phyloP scores from a whole-genome alignment of 2,329 filamentous ascomycete species.

The Coniochaeta ligniaria region DNA sequence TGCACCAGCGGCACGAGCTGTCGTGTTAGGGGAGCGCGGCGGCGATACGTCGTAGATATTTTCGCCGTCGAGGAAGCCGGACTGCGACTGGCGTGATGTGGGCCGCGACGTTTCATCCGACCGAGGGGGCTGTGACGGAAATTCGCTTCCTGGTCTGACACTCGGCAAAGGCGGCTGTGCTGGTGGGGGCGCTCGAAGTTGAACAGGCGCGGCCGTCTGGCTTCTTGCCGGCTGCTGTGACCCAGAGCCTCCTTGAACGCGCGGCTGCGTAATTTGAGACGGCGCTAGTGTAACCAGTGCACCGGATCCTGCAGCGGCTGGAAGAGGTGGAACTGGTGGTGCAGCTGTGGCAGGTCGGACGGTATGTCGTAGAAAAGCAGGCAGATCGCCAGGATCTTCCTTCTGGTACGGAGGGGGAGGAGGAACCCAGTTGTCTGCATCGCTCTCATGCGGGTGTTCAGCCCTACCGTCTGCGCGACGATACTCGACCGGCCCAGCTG shows the following conservation, averaged over 20 bases:
- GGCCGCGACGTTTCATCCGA: conserved; percentile 5
- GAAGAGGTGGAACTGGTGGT: conserved; percentile 17
- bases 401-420: conserved; percentile 75
- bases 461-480: conserved; percentile 61
- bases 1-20: conserved; percentile 6
- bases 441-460: conserved; percentile 77
- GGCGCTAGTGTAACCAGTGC: conserved; percentile 3
- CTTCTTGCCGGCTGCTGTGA: conserved; percentile 15
- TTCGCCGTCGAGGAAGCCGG: conserved; percentile 20
- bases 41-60: conserved; percentile 42
- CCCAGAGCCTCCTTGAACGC: conserved; percentile 4
- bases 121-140: background rate
- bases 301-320: conserved; percentile 3
- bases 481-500: conserved; percentile 51
- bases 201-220: conserved; percentile 10
- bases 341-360: conserved; percentile 11
- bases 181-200: conserved; percentile 3
- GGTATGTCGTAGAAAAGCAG: conserved; percentile 45
- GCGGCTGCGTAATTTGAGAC: background rate
- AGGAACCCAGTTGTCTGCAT: conserved; percentile 83
- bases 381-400: conserved; percentile 51
- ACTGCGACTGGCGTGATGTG: conserved; percentile 9
- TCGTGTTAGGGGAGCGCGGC: conserved; percentile 29
- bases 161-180: conserved; percentile 7
- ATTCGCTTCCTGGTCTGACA: background rate